Evolutionary conservation across 257 asterid genomes (phyloP), one percentile per base, ranked within the genome.

Genomic region (Leonotis leonurus): DNA sequence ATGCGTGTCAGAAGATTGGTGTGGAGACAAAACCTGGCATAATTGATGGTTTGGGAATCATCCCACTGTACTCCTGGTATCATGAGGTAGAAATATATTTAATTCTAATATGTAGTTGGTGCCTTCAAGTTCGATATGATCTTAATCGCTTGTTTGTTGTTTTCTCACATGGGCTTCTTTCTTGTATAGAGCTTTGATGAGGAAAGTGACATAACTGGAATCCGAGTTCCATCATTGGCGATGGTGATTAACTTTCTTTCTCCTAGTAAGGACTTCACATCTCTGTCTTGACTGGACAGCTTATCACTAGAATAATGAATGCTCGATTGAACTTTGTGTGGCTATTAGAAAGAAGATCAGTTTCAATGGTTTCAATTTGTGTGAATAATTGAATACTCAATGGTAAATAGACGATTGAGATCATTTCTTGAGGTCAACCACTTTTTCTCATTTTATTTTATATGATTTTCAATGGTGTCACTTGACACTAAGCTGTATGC

Each of bases 221-320:
- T 84, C 69, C 91, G 76, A 8, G 74, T 89, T 68, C 95, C 94
- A 20, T 71, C 95, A 20, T 62, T 89, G 88, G 95, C 79, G 85
- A 88, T 87, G 97, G 97, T 87, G 95, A 84, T 82, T 89, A 70
- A 82, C 95, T 80, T 79, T 84, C 94, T 76, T 80, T 86, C 76
- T 75, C 84, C 87, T 82, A 20, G 90, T 81, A 84, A 84, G 93
- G 78, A 72, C 70, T 80, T 78, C 70, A 48, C 25, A 70, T 57
- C 67, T 75, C 74, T 71, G 71, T 64, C 70, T 72, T n/a, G 52
- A 29, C 39, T 64, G 41, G 71, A 60, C 68, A 63, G 44, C 60
- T n/a, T 54, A 8, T 49, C 30, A 43, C 14, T 59, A 55, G 64
- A 60, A 55, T 59, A 33, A 20, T 2, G 50, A 36, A 41, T 29